These are phyloP conservation scores for Skeletonema menzelii DNA, from an alignment of 108 stramenopile genomes.

Conservation along the genomic window DNA sequence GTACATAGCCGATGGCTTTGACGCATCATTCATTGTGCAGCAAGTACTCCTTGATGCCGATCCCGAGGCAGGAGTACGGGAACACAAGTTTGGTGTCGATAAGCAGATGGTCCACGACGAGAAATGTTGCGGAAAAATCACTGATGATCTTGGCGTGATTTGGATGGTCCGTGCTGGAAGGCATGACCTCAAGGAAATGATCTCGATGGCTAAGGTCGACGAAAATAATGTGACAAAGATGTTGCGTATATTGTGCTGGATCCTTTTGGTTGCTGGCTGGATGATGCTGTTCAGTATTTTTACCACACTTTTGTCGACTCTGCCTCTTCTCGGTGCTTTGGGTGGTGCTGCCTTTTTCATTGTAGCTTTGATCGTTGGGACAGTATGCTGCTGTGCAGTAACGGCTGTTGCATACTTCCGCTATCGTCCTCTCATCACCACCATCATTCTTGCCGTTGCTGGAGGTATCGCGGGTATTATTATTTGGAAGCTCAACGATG, in stretches of 20 bases:
- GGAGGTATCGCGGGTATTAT: slow-evolving; percentile 43
- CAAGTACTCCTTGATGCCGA: slow-evolving; percentile 43
- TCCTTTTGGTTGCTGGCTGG: slow-evolving; percentile 46
- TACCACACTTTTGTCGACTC: slow-evolving; percentile 34
- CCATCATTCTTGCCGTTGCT: slow-evolving; percentile 38
- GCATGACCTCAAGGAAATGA: slow-evolving; percentile 49
- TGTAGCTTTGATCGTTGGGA: slow-evolving; percentile 43
- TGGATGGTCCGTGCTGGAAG: slow-evolving; percentile 58
- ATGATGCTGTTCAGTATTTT: slow-evolving; percentile 52
- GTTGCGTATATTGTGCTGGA: slow-evolving; percentile 40
- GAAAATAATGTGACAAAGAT: slow-evolving; percentile 46
- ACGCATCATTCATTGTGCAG: slow-evolving; percentile 55
- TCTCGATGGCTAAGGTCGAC: slow-evolving; percentile 52
- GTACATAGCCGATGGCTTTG: slow-evolving; percentile 50
- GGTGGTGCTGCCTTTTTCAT: slow-evolving; percentile 50
- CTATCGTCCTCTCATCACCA: slow-evolving; percentile 44
- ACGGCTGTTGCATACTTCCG: slow-evolving; percentile 55
- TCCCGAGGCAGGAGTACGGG: slow-evolving; percentile 31
- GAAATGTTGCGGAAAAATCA: slow-evolving; percentile 46
- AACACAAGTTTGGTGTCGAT: slow-evolving; percentile 46
- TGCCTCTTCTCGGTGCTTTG: slow-evolving; percentile 40
- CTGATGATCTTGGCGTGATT: slow-evolving; percentile 51
- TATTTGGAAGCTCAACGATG: slow-evolving; percentile 32
- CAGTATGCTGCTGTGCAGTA: slow-evolving; percentile 46
- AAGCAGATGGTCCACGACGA: slow-evolving; percentile 40